Conservation (phyloP, 148 eudicot genomes). For the Nepenthes mirabilis region DNA sequence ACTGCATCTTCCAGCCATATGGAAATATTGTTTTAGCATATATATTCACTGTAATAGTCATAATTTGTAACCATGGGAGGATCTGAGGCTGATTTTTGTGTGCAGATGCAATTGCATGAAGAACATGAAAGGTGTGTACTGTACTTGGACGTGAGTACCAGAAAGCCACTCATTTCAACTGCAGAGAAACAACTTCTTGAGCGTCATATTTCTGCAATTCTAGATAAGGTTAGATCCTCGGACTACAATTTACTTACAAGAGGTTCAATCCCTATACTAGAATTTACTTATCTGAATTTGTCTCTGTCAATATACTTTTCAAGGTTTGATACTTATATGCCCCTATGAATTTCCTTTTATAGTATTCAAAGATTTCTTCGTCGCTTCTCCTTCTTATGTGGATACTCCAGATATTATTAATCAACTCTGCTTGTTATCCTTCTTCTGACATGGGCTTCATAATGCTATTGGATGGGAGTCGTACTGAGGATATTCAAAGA, state of each 20-base stretch:
- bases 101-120: slow-evolving; percentile 82
- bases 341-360: background rate
- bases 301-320: background rate
- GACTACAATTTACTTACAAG: too few relatives aligned
- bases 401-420: background rate
- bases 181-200: slow-evolving; percentile 88
- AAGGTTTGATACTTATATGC: slow-evolving; percentile 34
- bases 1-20: too few relatives aligned
- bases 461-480: slow-evolving; percentile 77
- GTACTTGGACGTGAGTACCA: slow-evolving; percentile 82
- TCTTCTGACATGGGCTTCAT: slow-evolving; percentile 55
- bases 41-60: too few relatives aligned
- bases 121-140: slow-evolving; percentile 86
- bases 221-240: slow-evolving; percentile 56
- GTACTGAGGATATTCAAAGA: slow-evolving; percentile 74
- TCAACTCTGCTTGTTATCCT: slow-evolving; percentile 5
- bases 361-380: background rate
- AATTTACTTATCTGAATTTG: too few relatives aligned
- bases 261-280: too few relatives aligned
- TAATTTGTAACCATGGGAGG: background rate
- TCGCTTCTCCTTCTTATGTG: background rate
- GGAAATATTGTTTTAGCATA: too few relatives aligned
- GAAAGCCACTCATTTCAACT: slow-evolving; percentile 67
- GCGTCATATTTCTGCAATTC: slow-evolving; percentile 73
- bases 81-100: slow-evolving; percentile 13